A percentile compares a stretch with the other conserved stretches of the same genome.
phyloP scores from a whole-genome alignment of 2,329 filamentous ascomycete species.

The Zymoseptoria brevis region DNA sequence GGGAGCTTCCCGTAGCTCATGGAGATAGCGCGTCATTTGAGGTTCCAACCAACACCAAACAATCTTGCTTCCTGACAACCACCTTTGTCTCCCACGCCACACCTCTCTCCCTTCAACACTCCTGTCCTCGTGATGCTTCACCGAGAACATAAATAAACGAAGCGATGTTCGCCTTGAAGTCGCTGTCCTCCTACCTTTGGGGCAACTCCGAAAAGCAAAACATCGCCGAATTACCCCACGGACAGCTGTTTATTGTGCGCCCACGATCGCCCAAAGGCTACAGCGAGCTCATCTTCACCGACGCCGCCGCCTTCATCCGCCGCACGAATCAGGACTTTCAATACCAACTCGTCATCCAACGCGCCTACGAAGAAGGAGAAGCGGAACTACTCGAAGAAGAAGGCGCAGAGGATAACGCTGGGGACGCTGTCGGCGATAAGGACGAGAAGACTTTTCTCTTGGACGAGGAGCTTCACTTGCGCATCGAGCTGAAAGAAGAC shows the following conservation, averaged over 20 bases:
- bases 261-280: slow-evolving; percentile 94
- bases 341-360: slow-evolving; percentile 92
- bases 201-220: slow-evolving; percentile 82
- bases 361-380: slow-evolving; percentile 95
- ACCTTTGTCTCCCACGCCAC: background rate
- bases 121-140: slow-evolving; percentile 7
- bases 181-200: slow-evolving; percentile 59
- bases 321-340: slow-evolving; percentile 91
- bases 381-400: slow-evolving; percentile 86
- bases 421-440: slow-evolving; percentile 66
- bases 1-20: background rate
- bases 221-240: slow-evolving; percentile 87
- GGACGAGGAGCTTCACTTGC: slow-evolving; percentile 84
- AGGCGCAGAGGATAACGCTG: slow-evolving; percentile 64
- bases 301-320: slow-evolving; percentile 85
- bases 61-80: background rate
- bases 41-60: background rate
- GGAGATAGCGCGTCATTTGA: background rate
- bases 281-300: slow-evolving; percentile 94
- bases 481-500: slow-evolving; percentile 70
- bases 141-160: background rate
- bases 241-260: slow-evolving; percentile 93
- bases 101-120: background rate
- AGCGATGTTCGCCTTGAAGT: slow-evolving; percentile 29
- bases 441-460: slow-evolving; percentile 97